Base-by-base conservation (phyloP, 768 basidiomycete species). In the Psilocybe cyanescens region DNA sequence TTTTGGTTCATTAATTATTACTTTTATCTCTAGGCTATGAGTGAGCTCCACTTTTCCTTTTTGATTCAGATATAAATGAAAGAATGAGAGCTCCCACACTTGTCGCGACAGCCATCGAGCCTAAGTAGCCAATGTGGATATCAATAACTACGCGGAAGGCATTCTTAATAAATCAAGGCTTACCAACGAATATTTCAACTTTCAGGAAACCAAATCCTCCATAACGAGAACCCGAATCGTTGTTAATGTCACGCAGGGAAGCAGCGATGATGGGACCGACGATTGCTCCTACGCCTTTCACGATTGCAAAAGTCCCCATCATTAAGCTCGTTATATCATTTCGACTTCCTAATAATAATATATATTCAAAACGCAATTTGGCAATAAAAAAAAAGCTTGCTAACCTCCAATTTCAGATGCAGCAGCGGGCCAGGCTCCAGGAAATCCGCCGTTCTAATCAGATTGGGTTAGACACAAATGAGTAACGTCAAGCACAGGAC, bases 381-480 rank as follows among this genome's bases (percentile, higher is more conserved):
- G 19, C 19, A 19, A 19, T 19, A 1, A 19, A 19, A 19, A 19
- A 41, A 0, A 24, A 49, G 29, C 33, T 6, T n/a, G 19, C 49
- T 24, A 8, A 59, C 61, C 61, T 49, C 61, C 61, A 7, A 63
- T 55, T 35, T 63, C 61, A 6, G 61, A 55, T 0, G 61, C 61
- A 3, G 61, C 61, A 24, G 61, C 57, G 41, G 61, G 61, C 61
- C 61, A 63, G 8, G 54, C 28, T 19, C 46, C 57, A 24, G 57
- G 54, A 37, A 59, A 63, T 4, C 57, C 61, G 14, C 61, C 57
- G n/a, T 37, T 53, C 61, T 63, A 41, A 12, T 37, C n/a, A 9
- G 29, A 35, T 17, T 33, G 7, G 9, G 19, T 53, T 33, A 29
- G 14, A 3, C 6, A 37, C 17, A 17, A n/a, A 33, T 44, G 6